Evolutionary conservation across 108 stramenopile genomes (phyloP), one percentile per base, ranked within the genome.

Genomic region (Skeletonema potamos): DNA sequence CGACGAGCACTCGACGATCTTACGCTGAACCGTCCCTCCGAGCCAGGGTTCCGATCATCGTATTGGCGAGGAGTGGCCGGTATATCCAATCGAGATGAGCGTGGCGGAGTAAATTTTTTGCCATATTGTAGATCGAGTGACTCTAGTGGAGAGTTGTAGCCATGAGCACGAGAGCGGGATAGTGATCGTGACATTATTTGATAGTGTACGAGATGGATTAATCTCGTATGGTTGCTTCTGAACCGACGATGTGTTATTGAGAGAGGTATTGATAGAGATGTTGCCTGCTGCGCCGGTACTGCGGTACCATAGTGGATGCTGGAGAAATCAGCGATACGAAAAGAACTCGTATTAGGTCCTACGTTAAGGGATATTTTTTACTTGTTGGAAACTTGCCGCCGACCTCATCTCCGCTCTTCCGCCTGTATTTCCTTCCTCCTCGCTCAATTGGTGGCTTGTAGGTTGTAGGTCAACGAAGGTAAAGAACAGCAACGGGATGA

Each of bases 151-250:
- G 48, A 51, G 22, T 51, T 20, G 6, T 51, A 51, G 48, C 48
- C 48, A 51, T 20, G 48, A 51, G 48, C 48, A 18, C 48, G 48
- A 51, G 48, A 51, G 48, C 48, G 48, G 48, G 48, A 51, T 20
- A 51, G 48, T 51, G 48, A 51, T 3, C 48, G 48, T 51, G 48
- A 51, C 48, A 51, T 51, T 51, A n/a, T 51, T 46, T 51, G n/a
- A 2, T 18, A 22, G 8, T 20, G 18, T n/a, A 51, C 48, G 9
- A 51, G 48, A 17, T 51, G 48, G 6, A 20, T 51, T 46, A 18
- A 17, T 3, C 44, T 18, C n/a, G n/a, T 17, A 44, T 17, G n/a
- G 44, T 20, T 46, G 18, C 12, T 12, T n/a, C n/a, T n/a, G n/a
- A n/a, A n/a, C n/a, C n/a, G n/a, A n/a, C n/a, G n/a, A n/a, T n/a